These are phyloP conservation scores for Colletotrichum plurivorum DNA, from an alignment of 2,329 filamentous ascomycete species.

Conservation along the genomic window DNA sequence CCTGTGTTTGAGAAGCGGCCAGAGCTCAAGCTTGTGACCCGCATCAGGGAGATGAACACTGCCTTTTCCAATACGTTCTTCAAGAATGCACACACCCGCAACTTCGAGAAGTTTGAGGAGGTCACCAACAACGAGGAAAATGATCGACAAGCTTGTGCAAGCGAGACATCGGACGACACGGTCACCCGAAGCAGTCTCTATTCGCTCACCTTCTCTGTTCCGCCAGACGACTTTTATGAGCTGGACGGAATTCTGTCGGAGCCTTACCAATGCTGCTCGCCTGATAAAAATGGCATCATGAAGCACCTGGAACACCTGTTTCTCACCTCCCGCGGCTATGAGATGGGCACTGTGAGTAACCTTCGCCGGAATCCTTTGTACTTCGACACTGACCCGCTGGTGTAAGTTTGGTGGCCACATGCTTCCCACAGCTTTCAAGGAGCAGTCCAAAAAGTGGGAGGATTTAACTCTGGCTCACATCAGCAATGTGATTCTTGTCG, in stretches of 20 bases:
- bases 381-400: not conserved
- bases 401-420: constrained; percentile 55
- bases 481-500: constrained; percentile 62
- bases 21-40: constrained; percentile 54
- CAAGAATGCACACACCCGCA: constrained; percentile 41
- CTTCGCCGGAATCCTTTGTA: too few species aligned
- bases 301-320: constrained; percentile 48
- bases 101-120: too few species aligned
- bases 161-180: too few species aligned
- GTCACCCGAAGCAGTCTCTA: not conserved
- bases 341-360: constrained; percentile 63
- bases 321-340: constrained; percentile 62
- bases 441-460: constrained; percentile 69
- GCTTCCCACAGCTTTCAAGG: constrained; percentile 62
- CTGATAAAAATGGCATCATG: constrained; percentile 53
- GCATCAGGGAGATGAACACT: constrained; percentile 55
- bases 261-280: constrained; percentile 24
- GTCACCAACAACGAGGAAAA: too few species aligned
- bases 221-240: not conserved
- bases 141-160: too few species aligned
- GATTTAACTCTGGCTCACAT: constrained; percentile 63
- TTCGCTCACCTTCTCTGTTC: not conserved
- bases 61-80: constrained; percentile 49
- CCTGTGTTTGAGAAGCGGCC: constrained; percentile 47
- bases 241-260: constrained; percentile 33